phyloP scores from a whole-genome alignment of 345 rosid genomes.

The Isatis tinctoria region DNA sequence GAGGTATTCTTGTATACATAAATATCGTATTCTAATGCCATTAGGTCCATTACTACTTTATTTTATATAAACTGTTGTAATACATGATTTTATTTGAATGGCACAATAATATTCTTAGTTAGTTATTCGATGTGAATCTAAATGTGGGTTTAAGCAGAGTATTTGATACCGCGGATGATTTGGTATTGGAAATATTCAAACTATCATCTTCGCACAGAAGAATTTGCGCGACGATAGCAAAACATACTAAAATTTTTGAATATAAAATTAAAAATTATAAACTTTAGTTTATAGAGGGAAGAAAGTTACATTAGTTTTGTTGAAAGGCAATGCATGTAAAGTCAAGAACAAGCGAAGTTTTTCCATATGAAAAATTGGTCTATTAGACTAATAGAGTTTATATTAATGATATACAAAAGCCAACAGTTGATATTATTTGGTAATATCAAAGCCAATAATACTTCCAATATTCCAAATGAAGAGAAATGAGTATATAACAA shows the following conservation, averaged over 20 bases:
- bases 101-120: constrained; percentile 18
- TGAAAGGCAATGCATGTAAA: too few relatives aligned
- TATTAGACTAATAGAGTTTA: background rate
- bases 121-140: constrained; percentile 11
- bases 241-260: background rate
- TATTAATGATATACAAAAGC: background rate
- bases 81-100: background rate
- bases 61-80: background rate
- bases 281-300: too few relatives aligned
- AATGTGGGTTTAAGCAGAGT: constrained; percentile 17
- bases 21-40: background rate
- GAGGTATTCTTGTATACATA: background rate
- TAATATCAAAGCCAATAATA: too few relatives aligned
- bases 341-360: background rate
- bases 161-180: background rate
- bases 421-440: background rate
- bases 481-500: too few relatives aligned
- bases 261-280: too few relatives aligned
- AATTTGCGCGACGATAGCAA: background rate
- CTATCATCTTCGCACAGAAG: background rate
- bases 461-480: too few relatives aligned
- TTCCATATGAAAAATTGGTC: too few relatives aligned
- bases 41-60: background rate
- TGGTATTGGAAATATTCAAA: too few relatives aligned
- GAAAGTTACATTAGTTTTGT: too few relatives aligned